phyloP scores from a whole-genome alignment of 495 filamentous ascomycete genomes.

The Penicillium flavigenum region DNA sequence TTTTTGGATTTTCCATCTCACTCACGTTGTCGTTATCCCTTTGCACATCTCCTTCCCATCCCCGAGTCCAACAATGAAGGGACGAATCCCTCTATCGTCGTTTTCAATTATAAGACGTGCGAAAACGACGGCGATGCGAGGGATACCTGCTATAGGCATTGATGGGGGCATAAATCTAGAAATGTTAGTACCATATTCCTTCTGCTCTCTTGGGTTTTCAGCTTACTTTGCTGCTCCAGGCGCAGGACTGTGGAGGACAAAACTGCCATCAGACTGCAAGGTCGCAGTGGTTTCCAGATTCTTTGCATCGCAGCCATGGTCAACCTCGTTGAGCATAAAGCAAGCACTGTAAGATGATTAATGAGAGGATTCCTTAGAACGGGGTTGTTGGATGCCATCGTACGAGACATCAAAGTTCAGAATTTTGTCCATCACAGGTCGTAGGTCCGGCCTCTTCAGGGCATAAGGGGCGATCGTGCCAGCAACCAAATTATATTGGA shows the following conservation, averaged over 20 bases:
- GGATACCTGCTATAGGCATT: constrained; percentile 22
- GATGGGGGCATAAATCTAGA: background rate
- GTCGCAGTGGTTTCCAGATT: constrained; percentile 37
- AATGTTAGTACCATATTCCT: background rate
- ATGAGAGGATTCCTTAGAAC: background rate
- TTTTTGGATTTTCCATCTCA: no score
- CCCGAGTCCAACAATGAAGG: constrained; percentile 31
- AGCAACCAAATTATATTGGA: constrained; percentile 37
- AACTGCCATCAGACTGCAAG: constrained; percentile 30
- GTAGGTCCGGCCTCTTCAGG: constrained; percentile 24
- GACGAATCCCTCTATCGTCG: constrained; percentile 29
- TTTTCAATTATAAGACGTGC: constrained; percentile 25
- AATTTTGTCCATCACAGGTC: constrained; percentile 23
- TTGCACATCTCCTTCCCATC: constrained; percentile 28
- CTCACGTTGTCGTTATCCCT: constrained; percentile 24
- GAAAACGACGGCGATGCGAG: constrained; percentile 32
- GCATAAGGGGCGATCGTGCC: constrained; percentile 31
- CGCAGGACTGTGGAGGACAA: constrained; percentile 8
- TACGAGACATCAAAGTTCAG: constrained; percentile 30
- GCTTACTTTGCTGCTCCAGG: no score
- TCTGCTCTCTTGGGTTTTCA: background rate
- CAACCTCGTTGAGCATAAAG: constrained; percentile 35
- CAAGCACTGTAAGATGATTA: constrained; percentile 17
- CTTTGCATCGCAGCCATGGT: constrained; percentile 34
- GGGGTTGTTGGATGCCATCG: background rate